Evolutionary conservation across 2,329 filamentous ascomycete species (phyloP).

Genomic region (Monosporascus sp.): DNA sequence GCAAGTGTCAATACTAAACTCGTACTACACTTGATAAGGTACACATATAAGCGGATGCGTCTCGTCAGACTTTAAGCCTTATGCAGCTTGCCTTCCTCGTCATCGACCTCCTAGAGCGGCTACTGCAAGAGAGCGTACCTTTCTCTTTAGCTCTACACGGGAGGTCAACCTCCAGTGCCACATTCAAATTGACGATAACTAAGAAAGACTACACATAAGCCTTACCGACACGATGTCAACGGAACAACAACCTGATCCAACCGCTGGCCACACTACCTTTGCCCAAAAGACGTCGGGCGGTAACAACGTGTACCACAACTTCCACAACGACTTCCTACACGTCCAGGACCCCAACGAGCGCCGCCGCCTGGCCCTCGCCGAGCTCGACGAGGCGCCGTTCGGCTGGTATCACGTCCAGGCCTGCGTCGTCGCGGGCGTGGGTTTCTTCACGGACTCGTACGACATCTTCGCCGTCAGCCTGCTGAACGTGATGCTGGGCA

Average conservation of each 20-base stretch:
- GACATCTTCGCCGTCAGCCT: slow-evolving; percentile 75
- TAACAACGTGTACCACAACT: slow-evolving; percentile 70
- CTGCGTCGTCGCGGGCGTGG: slow-evolving; percentile 72
- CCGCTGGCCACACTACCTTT: slow-evolving; percentile 1
- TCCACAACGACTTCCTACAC: slow-evolving; percentile 64
- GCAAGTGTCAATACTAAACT: background rate
- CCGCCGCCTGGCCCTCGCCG: slow-evolving; percentile 69
- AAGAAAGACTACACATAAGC: background rate
- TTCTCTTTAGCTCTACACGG: background rate
- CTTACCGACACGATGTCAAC: slow-evolving; percentile 14
- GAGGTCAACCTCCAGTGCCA: too few species aligned
- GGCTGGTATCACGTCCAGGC: slow-evolving; percentile 78
- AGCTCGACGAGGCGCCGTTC: slow-evolving; percentile 77
- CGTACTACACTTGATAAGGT: background rate
- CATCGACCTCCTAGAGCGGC: background rate
- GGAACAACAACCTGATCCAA: slow-evolving; percentile 4
- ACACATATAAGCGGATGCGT: background rate
- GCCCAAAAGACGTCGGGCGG: slow-evolving; percentile 52
- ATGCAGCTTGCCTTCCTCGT: background rate
- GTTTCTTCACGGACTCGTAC: slow-evolving; percentile 86
- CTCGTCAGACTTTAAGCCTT: background rate
- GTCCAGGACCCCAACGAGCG: slow-evolving; percentile 71
- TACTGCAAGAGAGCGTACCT: background rate
- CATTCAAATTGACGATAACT: too few species aligned
- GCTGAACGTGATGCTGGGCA: slow-evolving; percentile 69